These are phyloP conservation scores for Globisporangium apiculatum DNA, from an alignment of 352 stramenopile genomes.

Conservation along the genomic window DNA sequence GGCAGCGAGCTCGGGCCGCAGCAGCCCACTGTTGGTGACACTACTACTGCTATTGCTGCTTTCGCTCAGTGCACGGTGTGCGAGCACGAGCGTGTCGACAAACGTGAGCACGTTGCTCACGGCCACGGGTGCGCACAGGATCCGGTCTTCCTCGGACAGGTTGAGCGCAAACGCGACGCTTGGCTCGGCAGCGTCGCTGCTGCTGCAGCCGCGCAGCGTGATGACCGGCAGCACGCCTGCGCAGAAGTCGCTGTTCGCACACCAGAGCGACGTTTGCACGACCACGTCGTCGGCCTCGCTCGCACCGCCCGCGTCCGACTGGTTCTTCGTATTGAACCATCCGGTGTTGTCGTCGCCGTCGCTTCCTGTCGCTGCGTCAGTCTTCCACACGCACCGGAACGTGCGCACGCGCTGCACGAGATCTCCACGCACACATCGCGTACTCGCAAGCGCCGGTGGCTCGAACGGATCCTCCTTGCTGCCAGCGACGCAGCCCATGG, in stretches of 20 bases:
- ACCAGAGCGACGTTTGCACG: slow-evolving; percentile 69
- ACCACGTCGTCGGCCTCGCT: slow-evolving; percentile 38
- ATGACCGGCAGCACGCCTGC: slow-evolving; percentile 54
- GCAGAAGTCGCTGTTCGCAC: slow-evolving; percentile 53
- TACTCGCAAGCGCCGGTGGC: slow-evolving; percentile 36
- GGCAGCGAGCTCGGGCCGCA: slow-evolving; percentile 50
- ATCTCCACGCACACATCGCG: slow-evolving; percentile 72
- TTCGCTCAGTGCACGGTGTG: slow-evolving; percentile 3
- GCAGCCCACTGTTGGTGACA: neutral
- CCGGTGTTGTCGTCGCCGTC: slow-evolving; percentile 10
- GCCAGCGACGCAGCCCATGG: slow-evolving; percentile 68
- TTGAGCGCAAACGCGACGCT: slow-evolving; percentile 42
- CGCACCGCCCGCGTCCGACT: slow-evolving; percentile 18
- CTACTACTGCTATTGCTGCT: slow-evolving; percentile 4
- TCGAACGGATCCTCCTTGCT: slow-evolving; percentile 78
- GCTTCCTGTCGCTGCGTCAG: slow-evolving; percentile 27
- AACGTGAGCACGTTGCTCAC: slow-evolving; percentile 61
- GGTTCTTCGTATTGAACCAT: slow-evolving; percentile 26
- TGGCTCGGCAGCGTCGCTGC: slow-evolving; percentile 23
- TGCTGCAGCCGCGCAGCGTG: slow-evolving; percentile 42
- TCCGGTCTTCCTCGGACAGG: slow-evolving; percentile 67
- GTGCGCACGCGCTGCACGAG: slow-evolving; percentile 55
- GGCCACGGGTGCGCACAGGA: slow-evolving; percentile 57
- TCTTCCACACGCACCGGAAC: slow-evolving; percentile 62
- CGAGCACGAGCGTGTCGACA: slow-evolving; percentile 22